Base-by-base conservation (phyloP, 208 protist species). In the Leishmania major region DNA sequence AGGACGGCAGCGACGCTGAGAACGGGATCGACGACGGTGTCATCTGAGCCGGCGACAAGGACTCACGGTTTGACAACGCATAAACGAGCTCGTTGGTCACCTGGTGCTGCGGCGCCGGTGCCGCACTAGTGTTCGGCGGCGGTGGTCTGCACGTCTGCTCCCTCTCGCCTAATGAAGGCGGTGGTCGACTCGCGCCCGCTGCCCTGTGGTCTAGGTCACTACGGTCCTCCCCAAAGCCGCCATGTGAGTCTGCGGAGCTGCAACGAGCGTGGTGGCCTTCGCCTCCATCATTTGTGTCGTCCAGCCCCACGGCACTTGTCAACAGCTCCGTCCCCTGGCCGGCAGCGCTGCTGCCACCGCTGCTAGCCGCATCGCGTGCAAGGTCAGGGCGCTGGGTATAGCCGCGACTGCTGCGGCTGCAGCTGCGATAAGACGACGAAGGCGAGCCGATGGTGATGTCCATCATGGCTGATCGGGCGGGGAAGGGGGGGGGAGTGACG, bases 401-500 rank as follows among this genome's bases (percentile, higher is more conserved):
- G 59, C n/a, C 43, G 60, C 60, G 11, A 66, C 60, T 79, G 19
- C 53, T 47, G 35, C 77, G 66, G 73, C 77, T 75, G 82, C 77
- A 75, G 49, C 62, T 82, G 45, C 19, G 60, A 28, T 43, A 85
- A 37, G 80, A 88, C 1, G 81, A 88, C 13, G 77, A 74, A 51
- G 80, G 79, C 31, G 77, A 84, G 4, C 73, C 81, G 53, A 85
- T 83, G 11, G 62, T 77, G 55, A 87, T 84, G 51, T 84, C 59
- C 78, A 83, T 81, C 45, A 72, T 53, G 4, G 40, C n/a, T 43
- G 47, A 17, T 11, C 37, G 37, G 37, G 40, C 17, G 19, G 69
- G 1, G 11, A 47, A 35, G 11, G 40, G 37, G 17, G 35, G 79
- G 28, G 59, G 69, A 62, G 75, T 57, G 59, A 22, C 22, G 17